These are phyloP conservation scores for Echites panduratus DNA, from an alignment of 257 asterid species.

Conservation along the genomic window DNA sequence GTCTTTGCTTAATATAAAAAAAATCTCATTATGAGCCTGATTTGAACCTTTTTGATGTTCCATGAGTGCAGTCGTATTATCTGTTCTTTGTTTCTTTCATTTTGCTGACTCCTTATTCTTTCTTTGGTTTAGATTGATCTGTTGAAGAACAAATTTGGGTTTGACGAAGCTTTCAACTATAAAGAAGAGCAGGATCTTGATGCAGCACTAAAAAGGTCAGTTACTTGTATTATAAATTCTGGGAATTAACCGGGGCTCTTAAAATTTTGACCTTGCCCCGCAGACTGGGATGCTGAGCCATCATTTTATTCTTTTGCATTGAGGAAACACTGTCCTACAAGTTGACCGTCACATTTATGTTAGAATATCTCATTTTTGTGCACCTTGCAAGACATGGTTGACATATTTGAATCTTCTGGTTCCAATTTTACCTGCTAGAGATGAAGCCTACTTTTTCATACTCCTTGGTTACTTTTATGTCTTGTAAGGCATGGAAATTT, in stretches of 20 bases:
- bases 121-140: slow-evolving; percentile 21
- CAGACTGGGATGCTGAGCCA: too few species aligned
- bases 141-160: slow-evolving; percentile 30
- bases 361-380: background rate
- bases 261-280: too few species aligned
- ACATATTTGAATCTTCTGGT: background rate
- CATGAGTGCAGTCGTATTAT: background rate
- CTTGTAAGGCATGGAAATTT: background rate
- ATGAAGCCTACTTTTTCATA: background rate
- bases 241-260: background rate
- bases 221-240: background rate
- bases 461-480: background rate
- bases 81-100: background rate
- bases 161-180: slow-evolving; percentile 35
- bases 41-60: too few species aligned
- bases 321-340: too few species aligned
- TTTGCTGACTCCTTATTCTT: background rate
- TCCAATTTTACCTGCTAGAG: background rate
- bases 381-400: background rate
- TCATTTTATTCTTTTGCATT: too few species aligned
- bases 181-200: slow-evolving; percentile 29
- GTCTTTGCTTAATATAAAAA: too few species aligned
- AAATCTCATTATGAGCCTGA: too few species aligned
- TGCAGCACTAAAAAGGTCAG: slow-evolving; percentile 32
- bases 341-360: too few species aligned